A percentile compares a stretch with the other conserved stretches of the same genome.
Conservation (phyloP, 495 filamentous ascomycete species). For the Cercophora samala region DNA sequence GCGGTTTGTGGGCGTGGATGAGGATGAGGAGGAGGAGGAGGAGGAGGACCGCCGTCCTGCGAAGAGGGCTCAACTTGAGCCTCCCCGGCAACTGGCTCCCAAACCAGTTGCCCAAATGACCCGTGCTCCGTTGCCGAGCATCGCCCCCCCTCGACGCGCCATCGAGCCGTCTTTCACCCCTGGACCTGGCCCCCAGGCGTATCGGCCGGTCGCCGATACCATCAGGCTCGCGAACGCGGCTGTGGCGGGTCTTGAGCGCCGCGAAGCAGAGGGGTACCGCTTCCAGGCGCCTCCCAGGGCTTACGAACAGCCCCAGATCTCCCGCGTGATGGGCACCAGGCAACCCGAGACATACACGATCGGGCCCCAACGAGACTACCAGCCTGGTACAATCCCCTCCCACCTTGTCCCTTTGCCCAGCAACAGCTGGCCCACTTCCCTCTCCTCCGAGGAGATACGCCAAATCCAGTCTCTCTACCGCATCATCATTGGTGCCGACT, state of each 20-base stretch:
- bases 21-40: neutral
- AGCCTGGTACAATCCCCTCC: neutral
- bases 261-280: neutral
- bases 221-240: neutral
- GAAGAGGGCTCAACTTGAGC: neutral
- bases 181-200: neutral
- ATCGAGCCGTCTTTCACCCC: neutral
- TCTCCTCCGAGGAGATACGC: neutral
- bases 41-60: neutral
- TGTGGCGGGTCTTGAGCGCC: neutral
- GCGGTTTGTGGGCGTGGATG: neutral
- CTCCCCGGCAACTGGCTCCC: neutral
- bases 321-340: neutral
- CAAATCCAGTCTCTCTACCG: neutral
- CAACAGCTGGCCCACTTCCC: neutral
- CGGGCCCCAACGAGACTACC: neutral
- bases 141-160: neutral
- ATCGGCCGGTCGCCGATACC: neutral
- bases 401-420: neutral
- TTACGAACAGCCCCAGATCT: neutral
- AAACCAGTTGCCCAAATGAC: neutral
- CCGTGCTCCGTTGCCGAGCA: neutral
- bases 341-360: neutral
- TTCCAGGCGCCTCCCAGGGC: neutral
- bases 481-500: neutral